These are phyloP conservation scores for Coemansia furcata DNA, from an alignment of 192 early-diverging fungal genomes.

Conservation along the genomic window DNA sequence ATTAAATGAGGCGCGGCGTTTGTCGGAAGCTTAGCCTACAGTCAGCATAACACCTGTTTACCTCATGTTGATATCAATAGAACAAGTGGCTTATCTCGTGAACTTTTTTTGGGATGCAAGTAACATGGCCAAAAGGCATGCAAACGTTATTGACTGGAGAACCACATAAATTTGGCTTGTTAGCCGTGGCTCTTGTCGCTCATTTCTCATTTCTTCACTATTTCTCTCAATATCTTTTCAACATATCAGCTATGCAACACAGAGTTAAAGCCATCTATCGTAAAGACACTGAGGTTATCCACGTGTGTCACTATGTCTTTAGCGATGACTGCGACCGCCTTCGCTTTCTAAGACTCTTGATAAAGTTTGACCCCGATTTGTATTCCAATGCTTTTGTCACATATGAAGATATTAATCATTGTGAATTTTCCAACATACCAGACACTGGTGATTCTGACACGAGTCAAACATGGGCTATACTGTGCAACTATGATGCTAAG, in stretches of 20 bases:
- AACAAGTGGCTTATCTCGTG: not conserved
- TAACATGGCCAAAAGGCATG: not conserved
- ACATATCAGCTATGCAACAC: not conserved
- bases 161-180: not conserved
- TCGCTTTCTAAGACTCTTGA: not conserved
- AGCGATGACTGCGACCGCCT: not conserved
- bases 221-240: not conserved
- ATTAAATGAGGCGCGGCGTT: not conserved
- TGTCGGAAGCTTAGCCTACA: not conserved
- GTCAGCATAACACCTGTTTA: not conserved
- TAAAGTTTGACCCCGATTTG: not conserved
- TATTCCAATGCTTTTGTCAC: not conserved
- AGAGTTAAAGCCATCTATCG: not conserved
- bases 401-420: not conserved
- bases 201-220: not conserved
- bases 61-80: not conserved
- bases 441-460: not conserved
- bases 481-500: not conserved
- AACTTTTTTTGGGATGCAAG: not conserved
- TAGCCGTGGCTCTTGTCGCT: not conserved
- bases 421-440: not conserved
- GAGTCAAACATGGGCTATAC: not conserved
- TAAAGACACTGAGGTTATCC: not conserved
- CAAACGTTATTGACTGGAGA: not conserved
- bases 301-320: not conserved